phyloP scores from a whole-genome alignment of 1,284 basidiomycete genomes.

The Erythrobasidium hasegawianum region DNA sequence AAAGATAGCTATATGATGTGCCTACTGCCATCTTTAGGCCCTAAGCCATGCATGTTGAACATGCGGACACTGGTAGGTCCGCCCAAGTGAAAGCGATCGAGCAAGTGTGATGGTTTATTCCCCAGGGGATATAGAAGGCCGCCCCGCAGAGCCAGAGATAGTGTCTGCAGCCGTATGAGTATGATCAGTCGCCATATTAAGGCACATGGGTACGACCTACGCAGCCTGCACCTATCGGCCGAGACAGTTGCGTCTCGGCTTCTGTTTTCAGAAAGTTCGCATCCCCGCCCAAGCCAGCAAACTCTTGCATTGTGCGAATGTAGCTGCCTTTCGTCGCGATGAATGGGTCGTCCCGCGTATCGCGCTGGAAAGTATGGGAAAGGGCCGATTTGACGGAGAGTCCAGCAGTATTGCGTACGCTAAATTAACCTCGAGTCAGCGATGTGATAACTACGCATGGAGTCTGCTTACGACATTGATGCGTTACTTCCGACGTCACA shows the following conservation, averaged over 20 bases:
- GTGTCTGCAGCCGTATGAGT: constrained; percentile 54
- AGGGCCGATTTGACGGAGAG: constrained; percentile 77
- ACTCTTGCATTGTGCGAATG: constrained; percentile 54
- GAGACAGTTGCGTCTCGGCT: constrained; percentile 62
- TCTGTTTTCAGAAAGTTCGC: constrained; percentile 64
- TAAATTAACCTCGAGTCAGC: constrained; percentile 46
- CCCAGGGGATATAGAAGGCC: constrained; percentile 62
- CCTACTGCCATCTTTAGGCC: constrained; percentile 72
- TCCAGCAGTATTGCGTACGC: constrained; percentile 76
- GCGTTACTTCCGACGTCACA: constrained; percentile 66
- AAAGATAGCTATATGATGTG: constrained; percentile 18
- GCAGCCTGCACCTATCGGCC: constrained; percentile 54
- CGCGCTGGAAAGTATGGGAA: constrained; percentile 69
- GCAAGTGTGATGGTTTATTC: constrained; percentile 56
- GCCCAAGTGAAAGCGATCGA: constrained; percentile 88
- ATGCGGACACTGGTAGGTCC: constrained; percentile 85
- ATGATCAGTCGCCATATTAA: too few relatives aligned
- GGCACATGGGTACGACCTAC: constrained; percentile 46
- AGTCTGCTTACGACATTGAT: constrained; percentile 64
- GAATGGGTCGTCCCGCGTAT: constrained; percentile 68
- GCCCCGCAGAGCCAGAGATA: constrained; percentile 62
- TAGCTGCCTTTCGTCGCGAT: constrained; percentile 15
- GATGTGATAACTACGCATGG: neutral
- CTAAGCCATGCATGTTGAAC: constrained; percentile 79
- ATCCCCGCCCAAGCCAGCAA: constrained; percentile 72